phyloP scores from a whole-genome alignment of 805 yeast species.

The fission yeast (Schizosaccharomyces pombe) region DNA sequence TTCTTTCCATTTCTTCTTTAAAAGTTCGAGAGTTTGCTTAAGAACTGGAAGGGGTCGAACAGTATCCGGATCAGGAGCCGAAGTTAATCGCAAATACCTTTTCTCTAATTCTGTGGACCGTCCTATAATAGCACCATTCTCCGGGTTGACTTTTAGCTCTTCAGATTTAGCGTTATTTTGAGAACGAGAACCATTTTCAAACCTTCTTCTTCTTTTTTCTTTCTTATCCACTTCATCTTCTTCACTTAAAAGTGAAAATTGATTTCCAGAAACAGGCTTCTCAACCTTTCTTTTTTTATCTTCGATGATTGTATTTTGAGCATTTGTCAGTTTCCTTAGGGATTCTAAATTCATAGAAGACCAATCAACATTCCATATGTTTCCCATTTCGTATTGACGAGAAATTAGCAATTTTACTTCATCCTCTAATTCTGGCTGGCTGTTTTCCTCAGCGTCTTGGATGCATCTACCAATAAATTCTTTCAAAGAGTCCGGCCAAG shows the following conservation, averaged over 20 bases:
- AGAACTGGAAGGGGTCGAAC: constrained; percentile 56
- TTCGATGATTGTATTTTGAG: constrained; percentile 19
- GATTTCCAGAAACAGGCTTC: neutral
- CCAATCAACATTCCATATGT: constrained; percentile 34
- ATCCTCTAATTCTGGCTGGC: neutral
- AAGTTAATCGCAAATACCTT: constrained; percentile 58
- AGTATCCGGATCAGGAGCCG: constrained; percentile 66
- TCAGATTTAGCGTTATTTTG: neutral
- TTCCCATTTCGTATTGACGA: constrained; percentile 23
- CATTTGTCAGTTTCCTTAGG: neutral
- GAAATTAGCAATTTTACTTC: constrained; percentile 24
- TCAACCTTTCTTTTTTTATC: constrained; percentile 7
- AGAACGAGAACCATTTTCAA: neutral
- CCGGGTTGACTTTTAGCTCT: neutral
- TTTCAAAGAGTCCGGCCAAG: constrained; percentile 35
- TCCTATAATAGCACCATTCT: constrained; percentile 27
- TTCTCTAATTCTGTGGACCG: constrained; percentile 46
- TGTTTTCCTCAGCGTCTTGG: constrained; percentile 14
- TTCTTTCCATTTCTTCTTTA: constrained; percentile 31
- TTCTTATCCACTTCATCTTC: neutral
- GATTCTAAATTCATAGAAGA: constrained; percentile 5
- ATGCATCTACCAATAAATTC: constrained; percentile 29
- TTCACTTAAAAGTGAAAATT: neutral
- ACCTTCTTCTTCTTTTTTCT: neutral
- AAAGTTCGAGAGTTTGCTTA: constrained; percentile 29